Percentiles rank a stretch among this genome's conserved stretches.
Evolutionary conservation across 495 filamentous ascomycete genomes (phyloP).

Genomic region (Jackrogersella multiformis): DNA sequence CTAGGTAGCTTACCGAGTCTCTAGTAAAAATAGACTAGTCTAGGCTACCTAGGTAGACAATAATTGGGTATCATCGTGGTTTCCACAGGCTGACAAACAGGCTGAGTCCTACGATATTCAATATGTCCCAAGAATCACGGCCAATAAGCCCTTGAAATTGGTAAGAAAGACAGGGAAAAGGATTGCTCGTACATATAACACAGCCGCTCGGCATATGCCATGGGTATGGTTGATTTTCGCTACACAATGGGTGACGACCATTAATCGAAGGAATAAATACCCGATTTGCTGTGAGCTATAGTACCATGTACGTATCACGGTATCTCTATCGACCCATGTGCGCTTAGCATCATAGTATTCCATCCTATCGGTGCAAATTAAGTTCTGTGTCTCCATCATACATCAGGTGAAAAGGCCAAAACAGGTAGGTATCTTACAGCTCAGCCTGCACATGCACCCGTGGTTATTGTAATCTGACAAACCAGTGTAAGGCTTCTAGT

Average conservation of each 20-base stretch:
- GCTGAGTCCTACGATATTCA: slow-evolving; percentile 4
- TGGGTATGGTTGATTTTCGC: background rate
- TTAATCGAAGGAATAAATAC: slow-evolving; percentile 10
- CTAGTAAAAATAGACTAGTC: slow-evolving; percentile 12
- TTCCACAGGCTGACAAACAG: background rate
- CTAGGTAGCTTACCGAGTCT: slow-evolving; percentile 13
- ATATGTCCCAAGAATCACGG: background rate
- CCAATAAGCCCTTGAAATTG: slow-evolving; percentile 9
- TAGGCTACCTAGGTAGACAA: slow-evolving; percentile 11
- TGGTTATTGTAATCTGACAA: background rate
- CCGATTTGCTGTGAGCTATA: slow-evolving; percentile 9
- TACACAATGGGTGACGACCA: background rate
- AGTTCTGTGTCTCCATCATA: slow-evolving; percentile 12
- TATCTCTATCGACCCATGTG: background rate
- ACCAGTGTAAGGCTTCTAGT: background rate
- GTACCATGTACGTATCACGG: background rate
- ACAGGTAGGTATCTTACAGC: slow-evolving; percentile 8
- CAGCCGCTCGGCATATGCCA: slow-evolving; percentile 15
- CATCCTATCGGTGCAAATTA: slow-evolving; percentile 5
- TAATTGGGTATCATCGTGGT: slow-evolving; percentile 13
- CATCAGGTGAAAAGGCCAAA: slow-evolving; percentile 13
- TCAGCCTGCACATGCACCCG: background rate
- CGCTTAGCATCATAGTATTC: background rate
- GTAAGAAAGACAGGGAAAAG: background rate
- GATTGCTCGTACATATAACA: background rate